A percentile compares a stretch with the other conserved stretches of the same genome.
phyloP scores from a whole-genome alignment of 2,329 filamentous ascomycete genomes.

The Monosporascus cannonballus region DNA sequence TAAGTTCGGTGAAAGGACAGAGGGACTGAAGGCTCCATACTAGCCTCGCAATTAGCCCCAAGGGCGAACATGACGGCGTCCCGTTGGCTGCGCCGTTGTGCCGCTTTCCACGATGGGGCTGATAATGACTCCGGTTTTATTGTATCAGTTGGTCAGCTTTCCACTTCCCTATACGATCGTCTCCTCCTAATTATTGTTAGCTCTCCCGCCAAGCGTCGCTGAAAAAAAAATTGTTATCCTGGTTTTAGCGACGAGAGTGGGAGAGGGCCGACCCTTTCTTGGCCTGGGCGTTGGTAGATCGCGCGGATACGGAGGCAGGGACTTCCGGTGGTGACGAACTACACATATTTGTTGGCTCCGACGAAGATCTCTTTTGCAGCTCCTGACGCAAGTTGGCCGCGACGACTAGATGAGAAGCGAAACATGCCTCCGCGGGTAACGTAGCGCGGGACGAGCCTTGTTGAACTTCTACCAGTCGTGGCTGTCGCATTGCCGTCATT shows the following conservation, averaged over 20 bases:
- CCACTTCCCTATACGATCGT: not conserved
- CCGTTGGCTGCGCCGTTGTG: slow-evolving; percentile 1
- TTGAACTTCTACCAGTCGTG: not conserved
- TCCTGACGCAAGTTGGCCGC: not conserved
- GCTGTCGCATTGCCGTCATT: not conserved
- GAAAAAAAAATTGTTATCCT: not conserved
- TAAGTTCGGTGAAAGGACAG: slow-evolving; percentile 16
- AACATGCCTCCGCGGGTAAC: not conserved
- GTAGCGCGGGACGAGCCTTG: not conserved
- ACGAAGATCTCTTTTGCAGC: not conserved
- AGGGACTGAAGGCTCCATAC: slow-evolving; percentile 7
- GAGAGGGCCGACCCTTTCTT: slow-evolving; percentile 1
- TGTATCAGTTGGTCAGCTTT: slow-evolving; percentile 5
- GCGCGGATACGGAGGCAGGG: not conserved
- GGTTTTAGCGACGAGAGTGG: not conserved
- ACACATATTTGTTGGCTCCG: not conserved
- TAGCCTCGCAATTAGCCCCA: slow-evolving; percentile 31
- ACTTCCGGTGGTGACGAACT: not conserved
- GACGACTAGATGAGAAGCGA: not conserved
- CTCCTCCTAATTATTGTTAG: not conserved
- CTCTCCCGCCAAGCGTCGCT: not conserved
- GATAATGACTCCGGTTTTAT: not conserved
- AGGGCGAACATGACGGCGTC: slow-evolving; percentile 21
- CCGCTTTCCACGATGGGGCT: not conserved
- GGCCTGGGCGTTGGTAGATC: not conserved